Percentiles rank a stretch among this genome's conserved stretches.
These are phyloP conservation scores for Apiospora arundinis DNA, from an alignment of 2,329 filamentous ascomycete genomes.

Conservation along the genomic window DNA sequence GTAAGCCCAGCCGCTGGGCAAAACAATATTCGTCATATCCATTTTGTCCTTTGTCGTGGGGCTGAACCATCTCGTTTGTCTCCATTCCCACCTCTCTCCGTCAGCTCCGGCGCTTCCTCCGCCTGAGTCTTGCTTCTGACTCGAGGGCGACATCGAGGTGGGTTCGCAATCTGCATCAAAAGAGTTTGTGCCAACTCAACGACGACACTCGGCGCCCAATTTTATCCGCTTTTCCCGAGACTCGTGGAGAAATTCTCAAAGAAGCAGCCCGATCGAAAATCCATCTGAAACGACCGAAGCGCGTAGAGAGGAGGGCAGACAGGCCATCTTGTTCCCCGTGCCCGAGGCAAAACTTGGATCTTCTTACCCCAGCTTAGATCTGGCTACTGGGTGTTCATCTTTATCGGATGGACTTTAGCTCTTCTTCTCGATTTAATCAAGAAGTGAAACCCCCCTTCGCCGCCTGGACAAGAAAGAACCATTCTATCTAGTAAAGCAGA, in stretches of 20 bases:
- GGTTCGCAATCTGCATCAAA: conserved; percentile 7
- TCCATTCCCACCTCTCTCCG: background rate
- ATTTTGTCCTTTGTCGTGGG: background rate
- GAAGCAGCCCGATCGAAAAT: background rate
- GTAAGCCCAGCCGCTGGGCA: background rate
- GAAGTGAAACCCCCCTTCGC: background rate
- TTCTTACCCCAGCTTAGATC: background rate
- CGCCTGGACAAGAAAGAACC: background rate
- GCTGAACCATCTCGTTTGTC: background rate
- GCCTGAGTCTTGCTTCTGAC: background rate
- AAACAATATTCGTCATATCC: background rate
- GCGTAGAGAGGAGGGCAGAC: background rate
- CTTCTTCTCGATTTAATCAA: background rate
- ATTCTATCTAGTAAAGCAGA: background rate
- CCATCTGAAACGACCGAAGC: background rate
- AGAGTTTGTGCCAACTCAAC: background rate
- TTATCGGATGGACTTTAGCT: background rate
- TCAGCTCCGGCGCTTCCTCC: background rate
- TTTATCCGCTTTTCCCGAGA: background rate
- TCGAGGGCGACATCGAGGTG: background rate
- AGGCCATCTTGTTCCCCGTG: background rate
- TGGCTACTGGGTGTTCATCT: background rate
- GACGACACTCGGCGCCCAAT: background rate
- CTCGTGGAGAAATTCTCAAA: background rate
- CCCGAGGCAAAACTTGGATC: background rate